Percentiles rank a stretch among this genome's conserved stretches.
Evolutionary conservation across 2,329 filamentous ascomycete species (phyloP).

Genomic region (Cladosporium phlei): DNA sequence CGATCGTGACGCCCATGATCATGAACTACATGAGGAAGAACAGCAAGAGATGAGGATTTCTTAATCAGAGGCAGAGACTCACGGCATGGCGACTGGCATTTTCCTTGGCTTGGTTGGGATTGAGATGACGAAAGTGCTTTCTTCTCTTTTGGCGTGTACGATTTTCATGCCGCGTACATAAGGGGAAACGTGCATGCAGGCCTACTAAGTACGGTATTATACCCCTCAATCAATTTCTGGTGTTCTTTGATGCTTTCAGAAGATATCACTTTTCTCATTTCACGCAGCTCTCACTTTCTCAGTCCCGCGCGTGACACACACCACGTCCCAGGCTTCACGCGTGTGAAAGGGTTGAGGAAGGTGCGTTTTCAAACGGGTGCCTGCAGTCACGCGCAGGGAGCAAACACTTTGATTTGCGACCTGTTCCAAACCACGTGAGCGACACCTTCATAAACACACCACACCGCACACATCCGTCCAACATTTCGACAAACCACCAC

Average conservation of each 20-base stretch:
- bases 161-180: slow-evolving; percentile 4
- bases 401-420: no score
- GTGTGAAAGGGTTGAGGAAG: no score
- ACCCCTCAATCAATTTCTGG: slow-evolving; percentile 9
- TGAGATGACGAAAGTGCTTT: background rate
- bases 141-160: background rate
- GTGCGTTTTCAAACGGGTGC: no score
- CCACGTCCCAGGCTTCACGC: no score
- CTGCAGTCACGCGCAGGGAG: no score
- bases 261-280: no score
- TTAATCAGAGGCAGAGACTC: background rate
- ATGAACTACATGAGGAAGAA: slow-evolving; percentile 26
- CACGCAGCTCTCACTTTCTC: no score
- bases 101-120: background rate
- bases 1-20: slow-evolving; percentile 29
- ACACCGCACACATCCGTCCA: no score
- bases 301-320: no score
- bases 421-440: no score
- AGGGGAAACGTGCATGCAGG: background rate
- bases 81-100: background rate
- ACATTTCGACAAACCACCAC: no score
- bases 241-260: slow-evolving; percentile 1
- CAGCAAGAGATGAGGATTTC: slow-evolving; percentile 21
- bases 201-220: slow-evolving; percentile 2
- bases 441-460: no score